Conservation (phyloP, 768 basidiomycete species). For the Tylopilus vinaceipallidus region DNA sequence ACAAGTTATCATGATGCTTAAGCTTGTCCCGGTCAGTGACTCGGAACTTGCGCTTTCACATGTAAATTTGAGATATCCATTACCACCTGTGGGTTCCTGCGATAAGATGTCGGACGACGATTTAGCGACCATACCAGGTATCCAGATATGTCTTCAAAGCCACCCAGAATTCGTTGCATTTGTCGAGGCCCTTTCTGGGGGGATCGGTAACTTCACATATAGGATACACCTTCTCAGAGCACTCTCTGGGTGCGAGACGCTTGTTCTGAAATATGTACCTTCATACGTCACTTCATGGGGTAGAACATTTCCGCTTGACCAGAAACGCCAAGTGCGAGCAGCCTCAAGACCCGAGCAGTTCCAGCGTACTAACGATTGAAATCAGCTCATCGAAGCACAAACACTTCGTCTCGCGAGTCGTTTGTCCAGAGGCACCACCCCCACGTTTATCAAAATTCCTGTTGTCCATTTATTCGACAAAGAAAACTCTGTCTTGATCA, state of each 20-base stretch:
- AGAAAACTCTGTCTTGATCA: conserved; percentile 50
- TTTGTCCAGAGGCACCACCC: conserved; percentile 30
- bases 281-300: conserved; percentile 37
- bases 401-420: conserved; percentile 45
- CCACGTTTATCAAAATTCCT: conserved; percentile 49
- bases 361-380: conserved; percentile 28
- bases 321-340: conserved; percentile 52
- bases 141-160: conserved; percentile 43
- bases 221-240: conserved; percentile 45
- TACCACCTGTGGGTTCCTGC: too few species aligned
- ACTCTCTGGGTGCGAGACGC: conserved; percentile 42
- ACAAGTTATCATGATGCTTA: too few species aligned
- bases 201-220: conserved; percentile 53
- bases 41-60: not conserved
- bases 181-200: conserved; percentile 47
- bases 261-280: conserved; percentile 59
- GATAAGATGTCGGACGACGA: conserved; percentile 22
- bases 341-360: not conserved
- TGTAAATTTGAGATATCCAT: conserved; percentile 8
- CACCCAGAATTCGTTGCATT: conserved; percentile 45
- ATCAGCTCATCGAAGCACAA: conserved; percentile 41
- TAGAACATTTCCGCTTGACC: conserved; percentile 31
- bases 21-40: too few species aligned
- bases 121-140: conserved; percentile 29
- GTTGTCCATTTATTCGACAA: conserved; percentile 49